These are phyloP conservation scores for Metschnikowia gruessii DNA, from an alignment of 805 yeast genomes.

Conservation along the genomic window DNA sequence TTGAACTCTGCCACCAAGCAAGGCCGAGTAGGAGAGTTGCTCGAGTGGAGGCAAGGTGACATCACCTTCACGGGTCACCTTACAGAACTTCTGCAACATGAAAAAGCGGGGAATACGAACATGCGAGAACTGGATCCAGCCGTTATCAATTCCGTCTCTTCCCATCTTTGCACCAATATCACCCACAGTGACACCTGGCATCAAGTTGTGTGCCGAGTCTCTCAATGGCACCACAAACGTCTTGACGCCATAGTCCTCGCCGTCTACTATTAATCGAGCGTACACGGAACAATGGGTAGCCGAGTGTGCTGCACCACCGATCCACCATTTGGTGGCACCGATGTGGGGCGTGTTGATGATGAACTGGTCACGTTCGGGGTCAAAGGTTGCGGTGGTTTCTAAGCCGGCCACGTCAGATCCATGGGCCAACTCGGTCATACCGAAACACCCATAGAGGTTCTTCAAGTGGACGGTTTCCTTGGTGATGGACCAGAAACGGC, in stretches of 20 bases:
- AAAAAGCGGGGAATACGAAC: slow-evolving; percentile 23
- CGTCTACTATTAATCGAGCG: slow-evolving; percentile 21
- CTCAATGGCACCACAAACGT: slow-evolving; percentile 24
- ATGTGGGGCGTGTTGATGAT: slow-evolving; percentile 24
- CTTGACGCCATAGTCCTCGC: slow-evolving; percentile 24
- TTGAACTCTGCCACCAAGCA: slow-evolving; percentile 21
- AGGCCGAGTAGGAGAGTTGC: slow-evolving; percentile 22
- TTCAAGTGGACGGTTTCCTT: slow-evolving; percentile 20
- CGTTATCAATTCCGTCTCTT: slow-evolving; percentile 24
- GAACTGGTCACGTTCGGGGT: slow-evolving; percentile 20
- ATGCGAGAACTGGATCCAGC: slow-evolving; percentile 24
- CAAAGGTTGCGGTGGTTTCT: slow-evolving; percentile 25
- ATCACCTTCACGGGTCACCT: slow-evolving; percentile 20
- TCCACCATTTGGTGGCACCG: slow-evolving; percentile 27
- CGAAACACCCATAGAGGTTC: slow-evolving; percentile 22
- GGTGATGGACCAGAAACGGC: slow-evolving; percentile 17
- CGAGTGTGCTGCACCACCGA: slow-evolving; percentile 25
- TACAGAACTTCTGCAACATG: slow-evolving; percentile 23
- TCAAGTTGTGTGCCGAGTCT: slow-evolving; percentile 20
- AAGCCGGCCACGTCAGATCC: slow-evolving; percentile 24
- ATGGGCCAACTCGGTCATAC: slow-evolving; percentile 25
- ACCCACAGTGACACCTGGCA: slow-evolving; percentile 24
- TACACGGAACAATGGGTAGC: slow-evolving; percentile 22
- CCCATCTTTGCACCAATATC: slow-evolving; percentile 26
- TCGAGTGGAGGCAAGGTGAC: slow-evolving; percentile 21